phyloP scores from a whole-genome alignment of 1,284 basidiomycete species.

The Leccinum holopus region DNA sequence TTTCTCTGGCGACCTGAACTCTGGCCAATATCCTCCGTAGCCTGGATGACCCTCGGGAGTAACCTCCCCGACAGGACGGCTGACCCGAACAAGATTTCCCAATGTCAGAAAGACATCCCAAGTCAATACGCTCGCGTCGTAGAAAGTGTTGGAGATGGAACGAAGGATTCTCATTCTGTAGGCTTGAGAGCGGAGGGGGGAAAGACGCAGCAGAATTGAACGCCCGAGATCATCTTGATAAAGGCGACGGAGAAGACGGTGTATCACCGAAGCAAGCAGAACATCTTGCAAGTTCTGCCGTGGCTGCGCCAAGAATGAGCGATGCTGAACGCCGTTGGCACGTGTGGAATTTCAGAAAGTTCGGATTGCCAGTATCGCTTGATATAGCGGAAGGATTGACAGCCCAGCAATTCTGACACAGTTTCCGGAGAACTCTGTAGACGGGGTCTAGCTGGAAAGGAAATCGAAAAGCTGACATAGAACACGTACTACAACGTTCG shows the following conservation, averaged over 20 bases:
- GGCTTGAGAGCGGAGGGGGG: neutral
- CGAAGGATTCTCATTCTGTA: constrained; percentile 16
- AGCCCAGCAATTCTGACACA: neutral
- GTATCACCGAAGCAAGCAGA: neutral
- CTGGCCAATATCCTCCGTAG: constrained; percentile 64
- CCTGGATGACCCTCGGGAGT: constrained; percentile 56
- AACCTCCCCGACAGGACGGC: constrained; percentile 49
- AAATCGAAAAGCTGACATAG: neutral
- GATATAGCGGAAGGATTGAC: neutral
- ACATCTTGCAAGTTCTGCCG: neutral
- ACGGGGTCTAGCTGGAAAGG: neutral
- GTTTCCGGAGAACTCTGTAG: neutral
- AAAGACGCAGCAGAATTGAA: neutral
- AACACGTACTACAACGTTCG: neutral
- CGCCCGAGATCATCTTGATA: constrained; percentile 5
- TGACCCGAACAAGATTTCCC: constrained; percentile 53
- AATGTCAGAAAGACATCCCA: constrained; percentile 58
- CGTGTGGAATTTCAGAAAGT: neutral
- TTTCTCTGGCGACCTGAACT: constrained; percentile 53
- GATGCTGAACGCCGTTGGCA: constrained; percentile 1
- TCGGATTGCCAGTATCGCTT: neutral
- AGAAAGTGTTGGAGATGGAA: constrained; percentile 16
- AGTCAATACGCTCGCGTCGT: constrained; percentile 33
- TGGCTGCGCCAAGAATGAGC: neutral
- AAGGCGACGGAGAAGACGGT: neutral